Conservation (phyloP, 2,329 filamentous ascomycete genomes). For the Fusarium pseudograminearum region DNA sequence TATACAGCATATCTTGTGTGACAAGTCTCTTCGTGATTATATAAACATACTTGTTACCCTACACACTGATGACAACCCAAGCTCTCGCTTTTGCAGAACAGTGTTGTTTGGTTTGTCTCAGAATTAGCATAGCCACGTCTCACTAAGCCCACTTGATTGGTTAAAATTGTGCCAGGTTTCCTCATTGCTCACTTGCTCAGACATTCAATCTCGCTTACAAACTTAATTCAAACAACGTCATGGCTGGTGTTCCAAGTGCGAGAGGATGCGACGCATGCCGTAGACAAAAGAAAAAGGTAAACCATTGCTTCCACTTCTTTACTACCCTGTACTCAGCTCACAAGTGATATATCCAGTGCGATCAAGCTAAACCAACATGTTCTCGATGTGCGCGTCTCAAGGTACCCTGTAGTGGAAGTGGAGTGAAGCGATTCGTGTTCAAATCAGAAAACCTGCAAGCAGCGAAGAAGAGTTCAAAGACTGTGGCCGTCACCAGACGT, state of each 20-base stretch:
- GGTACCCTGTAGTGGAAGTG: slow-evolving; percentile 3
- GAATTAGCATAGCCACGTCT: slow-evolving; percentile 7
- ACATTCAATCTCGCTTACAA: neutral
- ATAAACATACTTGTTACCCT: neutral
- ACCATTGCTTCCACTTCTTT: accelerated
- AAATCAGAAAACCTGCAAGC: slow-evolving; percentile 4
- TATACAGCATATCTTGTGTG: accelerated
- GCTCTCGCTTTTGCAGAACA: too few relatives aligned
- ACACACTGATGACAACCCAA: neutral
- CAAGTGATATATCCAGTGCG: slow-evolving; percentile 15
- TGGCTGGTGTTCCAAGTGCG: slow-evolving; percentile 20
- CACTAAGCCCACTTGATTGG: neutral
- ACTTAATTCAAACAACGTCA: neutral
- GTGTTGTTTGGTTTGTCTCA: neutral
- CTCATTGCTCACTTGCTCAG: neutral
- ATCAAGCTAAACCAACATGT: slow-evolving; percentile 21
- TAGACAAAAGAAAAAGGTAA: slow-evolving; percentile 25
- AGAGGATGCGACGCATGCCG: slow-evolving; percentile 16
- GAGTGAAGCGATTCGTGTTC: slow-evolving; percentile 20
- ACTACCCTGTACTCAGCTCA: accelerated
- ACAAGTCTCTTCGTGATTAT: neutral
- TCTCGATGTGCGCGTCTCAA: slow-evolving; percentile 12
- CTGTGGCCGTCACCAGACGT: neutral
- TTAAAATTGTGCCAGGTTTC: neutral
- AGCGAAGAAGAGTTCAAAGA: neutral